Base-by-base conservation (phyloP, 192 early-diverging fungal species). In the Gaertneriomyces sp. region DNA sequence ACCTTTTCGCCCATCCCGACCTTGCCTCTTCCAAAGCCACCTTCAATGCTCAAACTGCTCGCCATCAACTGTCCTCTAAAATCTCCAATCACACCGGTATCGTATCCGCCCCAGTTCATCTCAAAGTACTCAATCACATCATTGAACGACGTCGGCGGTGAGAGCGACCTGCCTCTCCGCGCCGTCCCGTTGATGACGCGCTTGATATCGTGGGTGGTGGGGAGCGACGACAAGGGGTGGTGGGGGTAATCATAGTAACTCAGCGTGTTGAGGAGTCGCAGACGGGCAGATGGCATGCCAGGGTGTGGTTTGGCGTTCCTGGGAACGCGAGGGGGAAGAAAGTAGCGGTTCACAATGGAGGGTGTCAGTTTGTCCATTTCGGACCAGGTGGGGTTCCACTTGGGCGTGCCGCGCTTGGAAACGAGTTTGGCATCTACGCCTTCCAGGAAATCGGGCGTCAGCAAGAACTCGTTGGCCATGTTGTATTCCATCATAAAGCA, bases 401-500 rank as follows among this genome's bases (percentile, higher is more conserved):
- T 45, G 4, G 94, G 83, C 39, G 50, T 64, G 5, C 69, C 61
- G 17, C 76, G 65, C 61, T 92, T 91, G 63, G 86, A 77, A 44
- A 95, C 77, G 62, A 99, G 78, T 38, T 80, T 71, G 12, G 90
- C 87, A 11, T 70, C 88, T 0, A 98, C 94, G 11, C 97, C 95
- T 81, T 94, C 93, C 46, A 80, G 69, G 68, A 99, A 93, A 71
- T 99, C 95, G 51, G 84, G 85, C 2, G 79, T 85, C 10, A 81
- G 71, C 58, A 98, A 75, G 49, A 91, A 91, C 64, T 86, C 83
- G 65, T 90, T 87, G 8, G 83, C 91, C 54, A 96, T 74, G 6
- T 79, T 79, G 65, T 89, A 91, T 74, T 99, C 97, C 83, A 93
- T 86, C 49, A 81, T 67, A 74, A 98, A 91, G 58, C 91, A 93